Evolutionary conservation across 2,329 filamentous ascomycete genomes (phyloP).

Genomic region (Monosporascus sp.): DNA sequence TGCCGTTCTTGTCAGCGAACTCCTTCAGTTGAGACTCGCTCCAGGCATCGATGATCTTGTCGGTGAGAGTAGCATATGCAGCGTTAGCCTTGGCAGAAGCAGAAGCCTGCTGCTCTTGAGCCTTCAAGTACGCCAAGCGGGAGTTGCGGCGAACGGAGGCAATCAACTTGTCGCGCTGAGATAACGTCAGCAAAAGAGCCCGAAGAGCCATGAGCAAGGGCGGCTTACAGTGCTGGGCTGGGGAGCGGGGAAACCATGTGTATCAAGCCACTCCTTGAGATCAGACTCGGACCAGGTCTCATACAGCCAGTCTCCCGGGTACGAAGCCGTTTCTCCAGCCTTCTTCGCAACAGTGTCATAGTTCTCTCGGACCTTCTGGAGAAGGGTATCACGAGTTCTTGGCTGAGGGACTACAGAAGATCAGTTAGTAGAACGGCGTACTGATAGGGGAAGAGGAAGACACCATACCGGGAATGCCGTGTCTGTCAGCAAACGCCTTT

Average conservation of each 20-base stretch:
- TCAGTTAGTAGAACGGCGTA: background rate
- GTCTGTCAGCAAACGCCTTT: conserved; percentile 85
- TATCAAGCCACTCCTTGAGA: conserved; percentile 88
- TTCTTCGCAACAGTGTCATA: conserved; percentile 75
- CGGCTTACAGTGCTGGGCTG: conserved; percentile 60
- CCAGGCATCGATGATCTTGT: conserved; percentile 86
- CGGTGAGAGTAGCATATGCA: conserved; percentile 69
- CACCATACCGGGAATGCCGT: conserved; percentile 64
- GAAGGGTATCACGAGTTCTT: conserved; percentile 73
- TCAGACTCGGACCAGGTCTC: conserved; percentile 88
- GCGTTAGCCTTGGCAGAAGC: conserved; percentile 60
- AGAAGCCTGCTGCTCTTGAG: conserved; percentile 54
- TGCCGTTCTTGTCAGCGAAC: conserved; percentile 85
- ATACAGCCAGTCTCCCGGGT: conserved; percentile 95
- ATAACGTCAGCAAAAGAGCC: conserved; percentile 9
- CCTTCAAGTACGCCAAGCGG: conserved; percentile 66
- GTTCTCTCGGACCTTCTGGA: conserved; percentile 71
- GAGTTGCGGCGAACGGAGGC: conserved; percentile 88
- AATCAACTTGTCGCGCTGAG: conserved; percentile 75
- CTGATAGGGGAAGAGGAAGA: background rate
- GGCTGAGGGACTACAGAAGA: conserved; percentile 64
- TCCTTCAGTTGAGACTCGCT: conserved; percentile 84
- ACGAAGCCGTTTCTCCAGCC: conserved; percentile 69
- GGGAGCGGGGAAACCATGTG: conserved; percentile 77
- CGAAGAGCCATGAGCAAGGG: background rate